A percentile compares a stretch with the other conserved stretches of the same genome.
These are phyloP conservation scores for Myrmaecium sp. DNA, from an alignment of 2,329 filamentous ascomycete species.

Conservation along the genomic window DNA sequence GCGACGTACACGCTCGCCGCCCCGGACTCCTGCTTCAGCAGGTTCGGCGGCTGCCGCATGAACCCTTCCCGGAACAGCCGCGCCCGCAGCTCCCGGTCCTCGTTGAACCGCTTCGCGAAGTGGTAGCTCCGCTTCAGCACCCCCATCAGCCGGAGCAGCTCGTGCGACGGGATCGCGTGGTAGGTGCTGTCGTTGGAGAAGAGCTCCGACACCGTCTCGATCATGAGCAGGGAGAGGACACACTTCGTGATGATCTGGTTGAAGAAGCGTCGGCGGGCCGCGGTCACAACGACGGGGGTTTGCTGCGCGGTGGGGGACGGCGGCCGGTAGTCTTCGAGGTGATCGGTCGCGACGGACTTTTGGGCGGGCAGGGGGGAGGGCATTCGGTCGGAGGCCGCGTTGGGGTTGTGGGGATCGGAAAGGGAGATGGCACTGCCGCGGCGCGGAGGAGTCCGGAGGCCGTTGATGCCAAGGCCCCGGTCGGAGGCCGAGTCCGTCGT, in stretches of 20 bases:
- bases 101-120: constrained; percentile 95
- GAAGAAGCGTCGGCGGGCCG: constrained; percentile 85
- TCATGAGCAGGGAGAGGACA: constrained; percentile 94
- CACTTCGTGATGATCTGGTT: constrained; percentile 99
- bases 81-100: constrained; percentile 89
- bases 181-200: constrained; percentile 97
- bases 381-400: constrained; percentile 11
- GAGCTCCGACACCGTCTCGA: constrained; percentile 95
- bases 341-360: constrained; percentile 24
- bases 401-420: constrained; percentile 11
- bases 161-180: constrained; percentile 72
- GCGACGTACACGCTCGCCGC: constrained; percentile 88
- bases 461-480: constrained; percentile 31
- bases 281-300: constrained; percentile 81
- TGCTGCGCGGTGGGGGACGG: constrained; percentile 51
- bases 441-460: constrained; percentile 12
- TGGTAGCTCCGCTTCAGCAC: constrained; percentile 91
- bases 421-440: constrained; percentile 15
- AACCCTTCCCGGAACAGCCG: constrained; percentile 93
- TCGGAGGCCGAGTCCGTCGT: constrained; percentile 18
- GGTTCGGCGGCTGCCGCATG: constrained; percentile 97
- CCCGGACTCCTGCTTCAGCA: constrained; percentile 91
- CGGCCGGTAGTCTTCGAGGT: constrained; percentile 84
- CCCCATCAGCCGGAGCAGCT: constrained; percentile 82
- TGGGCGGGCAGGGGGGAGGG: constrained; percentile 18